Evolutionary conservation across 1,139 yeast genomes (phyloP).

Genomic region (Candida glucosophila): DNA sequence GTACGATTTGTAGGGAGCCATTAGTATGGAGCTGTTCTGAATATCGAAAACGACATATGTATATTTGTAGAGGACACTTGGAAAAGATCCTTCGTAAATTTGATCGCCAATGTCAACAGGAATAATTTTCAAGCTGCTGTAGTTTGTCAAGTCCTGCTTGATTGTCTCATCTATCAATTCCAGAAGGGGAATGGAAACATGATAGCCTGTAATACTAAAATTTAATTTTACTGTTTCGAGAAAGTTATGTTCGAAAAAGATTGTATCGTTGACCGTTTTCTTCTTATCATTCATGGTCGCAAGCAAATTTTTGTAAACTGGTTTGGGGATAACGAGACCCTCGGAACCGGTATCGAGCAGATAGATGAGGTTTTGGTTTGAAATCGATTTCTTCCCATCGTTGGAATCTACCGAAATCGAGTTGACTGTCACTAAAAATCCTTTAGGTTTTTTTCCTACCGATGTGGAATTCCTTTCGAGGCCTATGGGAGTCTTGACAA

Average conservation of each 20-base stretch:
- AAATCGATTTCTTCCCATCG: slow-evolving; percentile 5
- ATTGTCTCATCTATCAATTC: slow-evolving; percentile 10
- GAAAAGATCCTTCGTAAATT: slow-evolving; percentile 11
- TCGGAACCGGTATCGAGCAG: slow-evolving; percentile 15
- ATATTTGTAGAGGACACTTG: slow-evolving; percentile 12
- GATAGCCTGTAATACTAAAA: slow-evolving; percentile 13
- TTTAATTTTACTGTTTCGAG: slow-evolving; percentile 5
- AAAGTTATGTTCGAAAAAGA: slow-evolving; percentile 5
- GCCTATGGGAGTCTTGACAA: slow-evolving; percentile 11
- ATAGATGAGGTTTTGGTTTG: slow-evolving; percentile 11
- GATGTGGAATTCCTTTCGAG: slow-evolving; percentile 7
- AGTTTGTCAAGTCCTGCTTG: slow-evolving; percentile 7
- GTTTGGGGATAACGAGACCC: slow-evolving; percentile 12
- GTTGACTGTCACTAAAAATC: slow-evolving; percentile 12
- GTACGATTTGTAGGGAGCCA: slow-evolving; percentile 9
- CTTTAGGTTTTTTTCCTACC: slow-evolving; percentile 6
- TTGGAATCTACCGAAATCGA: slow-evolving; percentile 7
- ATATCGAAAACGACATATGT: slow-evolving; percentile 14
- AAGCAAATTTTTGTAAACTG: slow-evolving; percentile 11
- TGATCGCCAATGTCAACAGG: slow-evolving; percentile 9
- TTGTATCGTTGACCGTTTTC: slow-evolving; percentile 5
- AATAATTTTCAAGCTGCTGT: slow-evolving; percentile 8
- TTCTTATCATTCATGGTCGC: slow-evolving; percentile 8
- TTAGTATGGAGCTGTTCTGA: slow-evolving; percentile 9
- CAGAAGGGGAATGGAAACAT: slow-evolving; percentile 9